Conservation (phyloP, 1,284 basidiomycete species). For the Lentinula novae-zelandiae region DNA sequence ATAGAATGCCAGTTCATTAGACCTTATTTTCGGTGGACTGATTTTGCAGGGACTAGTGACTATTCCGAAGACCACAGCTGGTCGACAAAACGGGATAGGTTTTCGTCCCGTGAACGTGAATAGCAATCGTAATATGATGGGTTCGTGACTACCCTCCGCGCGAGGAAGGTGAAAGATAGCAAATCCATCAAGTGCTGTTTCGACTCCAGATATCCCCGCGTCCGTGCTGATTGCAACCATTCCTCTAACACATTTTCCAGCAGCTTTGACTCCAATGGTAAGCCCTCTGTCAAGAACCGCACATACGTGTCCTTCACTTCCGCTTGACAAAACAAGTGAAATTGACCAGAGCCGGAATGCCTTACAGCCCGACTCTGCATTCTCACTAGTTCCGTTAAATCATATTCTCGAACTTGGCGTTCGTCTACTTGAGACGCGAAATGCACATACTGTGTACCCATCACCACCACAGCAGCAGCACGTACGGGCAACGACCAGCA, state of each 20-base stretch:
- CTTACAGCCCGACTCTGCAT: constrained; percentile 89
- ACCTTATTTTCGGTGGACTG: neutral
- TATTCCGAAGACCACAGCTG: constrained; percentile 27
- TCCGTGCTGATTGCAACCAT: constrained; percentile 49
- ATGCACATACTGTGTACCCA: constrained; percentile 88
- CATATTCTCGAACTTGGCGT: constrained; percentile 77
- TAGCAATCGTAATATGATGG: constrained; percentile 82
- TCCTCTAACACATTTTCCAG: constrained; percentile 48
- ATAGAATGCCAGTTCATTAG: neutral
- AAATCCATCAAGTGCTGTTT: constrained; percentile 75
- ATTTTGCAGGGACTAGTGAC: neutral
- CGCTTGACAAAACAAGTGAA: constrained; percentile 84
- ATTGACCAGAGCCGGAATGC: constrained; percentile 61
- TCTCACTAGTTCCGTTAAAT: constrained; percentile 75
- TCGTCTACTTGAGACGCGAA: constrained; percentile 46
- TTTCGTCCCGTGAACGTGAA: constrained; percentile 41
- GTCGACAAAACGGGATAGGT: constrained; percentile 74
- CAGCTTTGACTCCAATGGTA: constrained; percentile 85
- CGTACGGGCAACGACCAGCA: constrained; percentile 86
- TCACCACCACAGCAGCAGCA: constrained; percentile 79
- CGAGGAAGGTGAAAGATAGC: constrained; percentile 81
- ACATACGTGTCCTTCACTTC: constrained; percentile 78
- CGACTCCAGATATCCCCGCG: constrained; percentile 37
- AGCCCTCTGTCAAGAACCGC: constrained; percentile 81
- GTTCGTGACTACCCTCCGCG: constrained; percentile 71